Percentiles rank a stretch among this genome's conserved stretches.
These are phyloP conservation scores for Penicillium fuscoglaucum DNA, from an alignment of 2,329 filamentous ascomycete species.

Conservation along the genomic window DNA sequence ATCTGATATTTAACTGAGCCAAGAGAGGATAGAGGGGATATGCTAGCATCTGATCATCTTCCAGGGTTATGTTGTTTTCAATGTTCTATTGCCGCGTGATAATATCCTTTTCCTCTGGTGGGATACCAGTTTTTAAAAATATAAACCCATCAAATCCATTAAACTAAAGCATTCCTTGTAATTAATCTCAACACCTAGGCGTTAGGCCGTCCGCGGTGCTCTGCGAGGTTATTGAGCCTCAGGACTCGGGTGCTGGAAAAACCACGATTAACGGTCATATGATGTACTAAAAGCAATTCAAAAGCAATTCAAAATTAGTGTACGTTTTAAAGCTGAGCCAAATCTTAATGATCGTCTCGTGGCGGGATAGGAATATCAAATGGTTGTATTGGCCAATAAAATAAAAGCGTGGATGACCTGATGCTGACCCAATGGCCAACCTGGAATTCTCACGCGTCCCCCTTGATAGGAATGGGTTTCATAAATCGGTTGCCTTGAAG, in stretches of 20 bases:
- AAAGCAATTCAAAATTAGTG: neutral
- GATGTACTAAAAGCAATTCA: neutral
- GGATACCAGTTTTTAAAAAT: too few relatives aligned
- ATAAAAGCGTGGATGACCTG: neutral
- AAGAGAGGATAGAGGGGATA: neutral
- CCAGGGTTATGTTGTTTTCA: neutral
- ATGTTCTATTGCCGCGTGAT: neutral
- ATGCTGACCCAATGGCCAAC: neutral
- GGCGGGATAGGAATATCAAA: neutral
- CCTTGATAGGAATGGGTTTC: neutral
- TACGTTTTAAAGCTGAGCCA: neutral
- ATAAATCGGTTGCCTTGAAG: neutral
- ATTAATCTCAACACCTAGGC: neutral
- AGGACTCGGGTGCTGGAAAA: neutral
- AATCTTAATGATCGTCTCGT: neutral
- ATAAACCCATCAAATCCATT: neutral
- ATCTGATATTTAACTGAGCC: neutral
- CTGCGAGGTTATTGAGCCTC: slow-evolving; percentile 2
- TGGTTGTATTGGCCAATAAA: neutral
- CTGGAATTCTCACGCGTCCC: neutral
- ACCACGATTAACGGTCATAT: neutral
- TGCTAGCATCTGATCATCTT: neutral
- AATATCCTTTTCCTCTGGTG: too few relatives aligned
- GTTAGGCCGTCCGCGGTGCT: neutral
- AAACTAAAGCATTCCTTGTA: neutral